Percentiles rank a stretch among this genome's conserved stretches.
phyloP scores from a whole-genome alignment of 257 asterid genomes.

The Przewalskia tangutica region DNA sequence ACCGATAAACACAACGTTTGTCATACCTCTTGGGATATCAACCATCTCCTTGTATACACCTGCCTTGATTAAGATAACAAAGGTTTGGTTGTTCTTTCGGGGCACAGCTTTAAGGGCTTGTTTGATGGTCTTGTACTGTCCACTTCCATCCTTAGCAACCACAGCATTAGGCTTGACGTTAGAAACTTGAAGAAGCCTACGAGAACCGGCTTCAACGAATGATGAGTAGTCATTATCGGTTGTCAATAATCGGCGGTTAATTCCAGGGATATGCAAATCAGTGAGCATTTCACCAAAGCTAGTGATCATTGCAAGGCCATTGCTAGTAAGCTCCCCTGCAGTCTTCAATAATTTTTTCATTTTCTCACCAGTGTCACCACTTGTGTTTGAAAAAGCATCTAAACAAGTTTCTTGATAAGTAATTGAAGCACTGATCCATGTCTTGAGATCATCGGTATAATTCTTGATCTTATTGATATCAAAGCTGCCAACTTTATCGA shows the following conservation, averaged over 20 bases:
- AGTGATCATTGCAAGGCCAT: slow-evolving; percentile 46
- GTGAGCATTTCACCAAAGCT: slow-evolving; percentile 16
- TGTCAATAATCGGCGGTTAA: slow-evolving; percentile 22
- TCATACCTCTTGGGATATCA: slow-evolving; percentile 21
- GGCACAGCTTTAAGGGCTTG: slow-evolving; percentile 39
- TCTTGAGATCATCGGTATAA: slow-evolving; percentile 31
- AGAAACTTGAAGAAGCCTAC: slow-evolving; percentile 27
- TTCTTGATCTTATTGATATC: slow-evolving; percentile 10
- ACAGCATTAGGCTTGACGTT: slow-evolving; percentile 23
- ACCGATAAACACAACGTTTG: slow-evolving; percentile 44
- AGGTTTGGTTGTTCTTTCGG: slow-evolving; percentile 12
- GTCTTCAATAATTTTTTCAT: slow-evolving; percentile 40
- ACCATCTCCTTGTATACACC: slow-evolving; percentile 49
- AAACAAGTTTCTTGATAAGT: slow-evolving; percentile 61
- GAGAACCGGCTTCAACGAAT: slow-evolving; percentile 3
- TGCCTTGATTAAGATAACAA: slow-evolving; percentile 41
- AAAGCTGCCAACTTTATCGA: slow-evolving; percentile 14
- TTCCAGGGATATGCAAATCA: slow-evolving; percentile 10
- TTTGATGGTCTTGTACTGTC: slow-evolving; percentile 33
- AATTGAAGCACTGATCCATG: slow-evolving; percentile 60
- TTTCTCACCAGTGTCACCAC: slow-evolving; percentile 46
- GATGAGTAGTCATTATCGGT: neutral
- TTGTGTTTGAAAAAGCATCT: slow-evolving; percentile 62
- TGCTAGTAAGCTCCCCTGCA: slow-evolving; percentile 44
- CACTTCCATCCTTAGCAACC: slow-evolving; percentile 69